Conservation (phyloP, 441 rosid species). For the Viola pubescens region DNA sequence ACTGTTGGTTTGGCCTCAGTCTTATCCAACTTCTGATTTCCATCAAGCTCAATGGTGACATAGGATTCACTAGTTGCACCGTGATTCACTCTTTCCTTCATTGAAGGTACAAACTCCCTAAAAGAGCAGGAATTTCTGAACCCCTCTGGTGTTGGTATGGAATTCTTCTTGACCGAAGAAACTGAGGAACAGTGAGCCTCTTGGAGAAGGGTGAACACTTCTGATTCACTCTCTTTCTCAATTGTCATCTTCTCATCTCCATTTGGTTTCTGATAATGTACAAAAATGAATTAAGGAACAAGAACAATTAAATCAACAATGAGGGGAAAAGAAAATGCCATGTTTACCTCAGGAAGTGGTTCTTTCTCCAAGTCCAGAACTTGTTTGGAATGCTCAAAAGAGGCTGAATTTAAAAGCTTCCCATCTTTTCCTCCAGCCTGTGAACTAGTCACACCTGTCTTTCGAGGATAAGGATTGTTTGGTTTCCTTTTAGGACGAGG, state of each 20-base stretch:
- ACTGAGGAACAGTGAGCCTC: slow-evolving; percentile 50
- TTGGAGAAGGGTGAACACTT: slow-evolving; percentile 38
- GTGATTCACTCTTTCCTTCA: slow-evolving; percentile 37
- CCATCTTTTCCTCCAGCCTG: slow-evolving; percentile 53
- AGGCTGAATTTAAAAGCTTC: slow-evolving; percentile 33
- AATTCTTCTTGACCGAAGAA: slow-evolving; percentile 42
- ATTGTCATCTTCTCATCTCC: slow-evolving; percentile 38
- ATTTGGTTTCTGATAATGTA: slow-evolving; percentile 34
- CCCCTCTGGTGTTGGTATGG: slow-evolving; percentile 25
- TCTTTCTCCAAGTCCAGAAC: slow-evolving; percentile 58
- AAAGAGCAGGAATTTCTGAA: slow-evolving; percentile 35
- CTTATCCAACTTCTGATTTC: slow-evolving; percentile 31
- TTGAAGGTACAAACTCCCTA: slow-evolving; percentile 45
- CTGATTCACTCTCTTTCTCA: slow-evolving; percentile 59
- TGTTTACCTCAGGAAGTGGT: slow-evolving; percentile 53
- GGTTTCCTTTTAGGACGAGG: slow-evolving; percentile 99
- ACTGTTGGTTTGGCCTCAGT: slow-evolving; percentile 33
- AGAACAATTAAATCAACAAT: slow-evolving; percentile 9
- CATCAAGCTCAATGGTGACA: slow-evolving; percentile 26
- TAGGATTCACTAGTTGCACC: slow-evolving; percentile 23
- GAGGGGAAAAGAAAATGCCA: slow-evolving; percentile 9
- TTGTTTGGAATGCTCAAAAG: slow-evolving; percentile 41
- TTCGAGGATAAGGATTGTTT: slow-evolving; percentile 89
- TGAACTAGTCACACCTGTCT: slow-evolving; percentile 38
- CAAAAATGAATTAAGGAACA: slow-evolving; percentile 7